Evolutionary conservation across 192 early-diverging fungal genomes (phyloP).

Genomic region (Chytriomyces hyalinus): DNA sequence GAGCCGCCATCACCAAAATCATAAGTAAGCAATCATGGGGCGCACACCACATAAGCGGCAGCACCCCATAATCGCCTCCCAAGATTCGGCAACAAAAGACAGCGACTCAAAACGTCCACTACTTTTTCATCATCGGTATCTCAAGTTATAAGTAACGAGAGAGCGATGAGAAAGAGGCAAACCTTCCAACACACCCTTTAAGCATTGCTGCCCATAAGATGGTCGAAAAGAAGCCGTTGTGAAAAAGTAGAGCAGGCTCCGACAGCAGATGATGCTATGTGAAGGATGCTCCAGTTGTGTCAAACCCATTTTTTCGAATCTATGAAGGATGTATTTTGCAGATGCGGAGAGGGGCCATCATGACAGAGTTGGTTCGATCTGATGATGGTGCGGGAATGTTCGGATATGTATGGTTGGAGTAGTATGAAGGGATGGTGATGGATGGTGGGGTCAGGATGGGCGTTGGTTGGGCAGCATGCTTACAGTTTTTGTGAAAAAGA

Average conservation of each 20-base stretch:
- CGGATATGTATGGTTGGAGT: too few relatives aligned
- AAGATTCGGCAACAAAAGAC: not conserved
- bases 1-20: not conserved
- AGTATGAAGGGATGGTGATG: too few relatives aligned
- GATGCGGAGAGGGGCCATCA: too few relatives aligned
- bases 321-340: too few relatives aligned
- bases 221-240: not conserved
- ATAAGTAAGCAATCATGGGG: not conserved
- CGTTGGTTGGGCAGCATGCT: too few relatives aligned
- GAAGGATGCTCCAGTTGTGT: not conserved
- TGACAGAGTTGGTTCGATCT: too few relatives aligned
- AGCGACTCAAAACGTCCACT: not conserved
- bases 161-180: constrained; percentile 31
- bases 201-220: not conserved
- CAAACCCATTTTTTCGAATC: too few relatives aligned
- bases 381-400: too few relatives aligned
- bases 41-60: too few relatives aligned
- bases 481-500: too few relatives aligned
- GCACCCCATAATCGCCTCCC: not conserved
- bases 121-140: constrained; percentile 36
- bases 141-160: constrained; percentile 35
- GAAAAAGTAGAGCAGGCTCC: not conserved
- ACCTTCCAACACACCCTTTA: not conserved
- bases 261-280: not conserved
- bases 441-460: too few relatives aligned